A percentile compares a stretch with the other conserved stretches of the same genome.
These are phyloP conservation scores for Pontederia paniculata DNA, from an alignment of 176 grass and related monocot species.

Conservation along the genomic window DNA sequence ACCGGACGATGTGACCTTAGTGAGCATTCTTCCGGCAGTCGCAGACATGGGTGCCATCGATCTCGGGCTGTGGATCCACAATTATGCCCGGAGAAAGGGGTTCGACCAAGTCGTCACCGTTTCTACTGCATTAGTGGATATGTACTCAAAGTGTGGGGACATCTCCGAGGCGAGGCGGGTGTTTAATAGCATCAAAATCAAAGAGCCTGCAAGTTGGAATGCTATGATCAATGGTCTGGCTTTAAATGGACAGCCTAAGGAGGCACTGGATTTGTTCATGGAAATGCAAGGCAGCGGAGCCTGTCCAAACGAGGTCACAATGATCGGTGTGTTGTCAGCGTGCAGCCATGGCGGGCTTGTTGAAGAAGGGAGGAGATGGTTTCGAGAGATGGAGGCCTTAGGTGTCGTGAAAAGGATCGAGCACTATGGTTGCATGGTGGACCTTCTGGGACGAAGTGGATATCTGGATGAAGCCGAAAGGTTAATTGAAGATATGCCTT, in stretches of 20 bases:
- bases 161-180: constrained; percentile 2
- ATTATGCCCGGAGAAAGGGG: constrained; percentile 11
- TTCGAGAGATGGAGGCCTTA: constrained; percentile 18
- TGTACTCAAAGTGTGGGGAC: constrained; percentile 22
- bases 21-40: constrained; percentile 19
- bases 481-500: constrained; percentile 19
- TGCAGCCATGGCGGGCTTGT: constrained; percentile 21
- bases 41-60: constrained; percentile 18
- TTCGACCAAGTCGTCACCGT: constrained; percentile 16
- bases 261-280: constrained; percentile 5
- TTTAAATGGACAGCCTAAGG: constrained; percentile 8
- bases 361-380: constrained; percentile 13
- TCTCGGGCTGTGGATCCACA: constrained; percentile 20
- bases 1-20: constrained; percentile 15
- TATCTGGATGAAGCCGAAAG: constrained; percentile 18
- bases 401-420: constrained; percentile 5
- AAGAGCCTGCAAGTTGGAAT: constrained; percentile 15
- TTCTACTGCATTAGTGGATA: constrained; percentile 11
- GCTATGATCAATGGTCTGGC: constrained; percentile 22
- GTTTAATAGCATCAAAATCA: constrained; percentile 3
- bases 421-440: constrained; percentile 27
- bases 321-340: constrained; percentile 17
- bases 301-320: constrained; percentile 12
- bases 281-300: constrained; percentile 13
- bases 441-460: constrained; percentile 18